phyloP scores from a whole-genome alignment of 257 asterid species.

The Misopates orontium region DNA sequence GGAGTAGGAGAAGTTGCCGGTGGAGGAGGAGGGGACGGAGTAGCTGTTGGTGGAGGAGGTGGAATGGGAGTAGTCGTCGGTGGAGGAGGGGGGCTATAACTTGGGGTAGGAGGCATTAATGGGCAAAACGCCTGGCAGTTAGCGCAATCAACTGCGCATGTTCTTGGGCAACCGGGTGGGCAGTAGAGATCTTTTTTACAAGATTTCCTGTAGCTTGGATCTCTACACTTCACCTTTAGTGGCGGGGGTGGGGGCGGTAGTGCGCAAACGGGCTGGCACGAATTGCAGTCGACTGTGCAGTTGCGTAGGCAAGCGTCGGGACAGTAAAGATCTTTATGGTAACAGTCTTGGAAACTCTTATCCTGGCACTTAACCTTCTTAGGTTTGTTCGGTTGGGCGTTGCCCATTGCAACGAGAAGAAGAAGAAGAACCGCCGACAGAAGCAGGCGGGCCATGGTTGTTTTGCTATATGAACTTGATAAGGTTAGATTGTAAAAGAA shows the following conservation, averaged over 20 bases:
- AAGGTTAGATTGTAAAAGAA: neutral
- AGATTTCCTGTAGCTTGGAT: constrained; percentile 22
- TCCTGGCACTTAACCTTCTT: constrained; percentile 57
- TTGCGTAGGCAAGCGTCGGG: constrained; percentile 46
- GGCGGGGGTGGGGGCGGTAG: constrained; percentile 41
- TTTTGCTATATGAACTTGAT: neutral
- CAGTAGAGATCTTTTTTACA: constrained; percentile 33
- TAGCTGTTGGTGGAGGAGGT: no score
- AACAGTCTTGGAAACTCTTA: constrained; percentile 39
- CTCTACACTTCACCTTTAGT: constrained; percentile 31
- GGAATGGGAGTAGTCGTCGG: neutral
- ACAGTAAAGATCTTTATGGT: constrained; percentile 40
- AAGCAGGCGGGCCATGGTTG: constrained; percentile 35
- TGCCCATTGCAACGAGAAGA: constrained; percentile 32
- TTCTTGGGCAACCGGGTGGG: constrained; percentile 37
- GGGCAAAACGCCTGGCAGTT: constrained; percentile 32
- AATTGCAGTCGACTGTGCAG: constrained; percentile 48
- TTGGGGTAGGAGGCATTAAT: constrained; percentile 27
- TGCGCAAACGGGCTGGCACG: constrained; percentile 52
- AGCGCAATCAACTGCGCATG: constrained; percentile 37
- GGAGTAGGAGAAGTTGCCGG: constrained; percentile 17
- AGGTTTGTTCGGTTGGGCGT: constrained; percentile 37
- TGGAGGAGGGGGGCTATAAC: constrained; percentile 4
- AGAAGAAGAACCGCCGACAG: constrained; percentile 36
- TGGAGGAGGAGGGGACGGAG: constrained; percentile 16